These are phyloP conservation scores for Naegleria fowleri DNA, from an alignment of 208 protist species.

Conservation along the genomic window DNA sequence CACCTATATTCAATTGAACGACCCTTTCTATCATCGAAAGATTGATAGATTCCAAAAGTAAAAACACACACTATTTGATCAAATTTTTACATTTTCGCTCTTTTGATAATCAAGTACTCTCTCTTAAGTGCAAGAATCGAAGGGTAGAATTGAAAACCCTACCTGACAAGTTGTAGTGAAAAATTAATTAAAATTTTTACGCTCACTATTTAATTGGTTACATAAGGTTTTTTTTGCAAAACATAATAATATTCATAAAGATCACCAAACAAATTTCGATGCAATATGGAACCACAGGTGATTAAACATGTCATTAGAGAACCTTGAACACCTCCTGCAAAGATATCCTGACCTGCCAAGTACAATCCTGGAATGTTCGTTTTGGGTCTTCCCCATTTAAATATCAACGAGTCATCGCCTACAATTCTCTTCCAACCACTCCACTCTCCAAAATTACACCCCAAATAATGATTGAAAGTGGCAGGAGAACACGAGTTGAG, in stretches of 20 bases:
- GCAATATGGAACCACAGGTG: background rate
- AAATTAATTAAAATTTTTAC: no score
- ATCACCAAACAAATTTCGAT: background rate
- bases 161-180: no score
- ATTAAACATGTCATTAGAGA: background rate
- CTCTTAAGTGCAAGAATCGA: no score
- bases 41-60: background rate
- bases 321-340: background rate
- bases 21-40: constrained; percentile 9
- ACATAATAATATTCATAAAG: no score
- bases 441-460: background rate
- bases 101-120: no score
- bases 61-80: no score
- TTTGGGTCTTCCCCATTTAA: background rate
- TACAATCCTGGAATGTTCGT: background rate
- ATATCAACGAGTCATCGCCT: background rate
- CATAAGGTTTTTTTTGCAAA: no score
- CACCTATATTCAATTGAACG: constrained; percentile 6
- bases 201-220: no score
- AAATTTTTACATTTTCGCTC: no score
- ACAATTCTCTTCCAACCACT: background rate
- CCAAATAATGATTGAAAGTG: background rate
- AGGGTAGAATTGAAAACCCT: no score
- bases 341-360: background rate
- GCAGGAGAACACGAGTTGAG: background rate